Base-by-base conservation (phyloP, 345 rosid genomes). In the Populus ilicifolia region DNA sequence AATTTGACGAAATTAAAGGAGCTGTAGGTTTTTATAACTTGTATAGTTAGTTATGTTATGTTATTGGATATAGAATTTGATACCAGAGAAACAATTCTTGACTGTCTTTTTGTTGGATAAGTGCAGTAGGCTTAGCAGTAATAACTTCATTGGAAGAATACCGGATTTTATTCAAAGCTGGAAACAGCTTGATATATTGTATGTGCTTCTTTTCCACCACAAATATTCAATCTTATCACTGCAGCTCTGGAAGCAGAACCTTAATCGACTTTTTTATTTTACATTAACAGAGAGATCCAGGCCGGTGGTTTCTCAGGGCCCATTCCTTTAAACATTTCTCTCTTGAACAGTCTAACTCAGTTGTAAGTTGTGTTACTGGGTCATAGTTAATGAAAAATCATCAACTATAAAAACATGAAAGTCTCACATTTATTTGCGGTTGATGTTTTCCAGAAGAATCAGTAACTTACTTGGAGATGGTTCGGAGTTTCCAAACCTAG, bases 291-390 rank as follows among this genome's bases (percentile, higher is more conserved):
- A 41, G 75, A 70, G 80, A 35, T 78, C 29, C 72, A 78, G 66
- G 76, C 30, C 1, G 73, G 80, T 64, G 76, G 80, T 72, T 59
- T 78, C 46, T 18, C 38, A 71, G 80, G 80, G 36, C 80, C 80
- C 0, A 78, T 78, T 72, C 80, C 80, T 39, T 39, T 71, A 8
- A 27, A 6, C 66, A 78, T 78, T 35, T 44, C 76, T 46, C 20
- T 36, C 14, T 65, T 78, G 72, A 66, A 10, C 10, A 21, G 33
- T 48, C 50, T 78, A 72, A 48, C 44, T 6, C 67, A 65, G 0
- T 50, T 78, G 81, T 78, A 29, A 78, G 77, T 54, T 48, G 8
- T 71, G 30, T 29, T 5, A 25, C 5, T 33, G 5, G 35, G 35
- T 33, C 35, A 33, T 33, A 33, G 5, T 33, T 33, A 33, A 33